These are phyloP conservation scores for Alliaria petiolata DNA, from an alignment of 345 rosid species.

Conservation along the genomic window DNA sequence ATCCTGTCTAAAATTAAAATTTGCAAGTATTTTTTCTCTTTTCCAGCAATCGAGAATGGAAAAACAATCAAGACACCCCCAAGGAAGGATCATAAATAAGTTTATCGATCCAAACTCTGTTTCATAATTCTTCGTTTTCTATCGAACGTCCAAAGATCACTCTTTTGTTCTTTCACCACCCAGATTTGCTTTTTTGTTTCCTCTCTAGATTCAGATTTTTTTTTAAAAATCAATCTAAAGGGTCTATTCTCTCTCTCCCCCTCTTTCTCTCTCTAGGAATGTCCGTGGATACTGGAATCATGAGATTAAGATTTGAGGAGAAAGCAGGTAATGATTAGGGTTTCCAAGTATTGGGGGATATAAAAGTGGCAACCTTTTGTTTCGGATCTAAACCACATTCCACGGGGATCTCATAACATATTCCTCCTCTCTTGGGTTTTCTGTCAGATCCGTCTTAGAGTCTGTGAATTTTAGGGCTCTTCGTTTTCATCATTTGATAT, in stretches of 20 bases:
- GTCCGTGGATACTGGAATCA: slow-evolving; percentile 32
- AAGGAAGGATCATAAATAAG: background rate
- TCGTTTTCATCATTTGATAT: slow-evolving; percentile 15
- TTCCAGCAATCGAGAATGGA: slow-evolving; percentile 31
- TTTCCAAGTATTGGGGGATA: slow-evolving; percentile 32
- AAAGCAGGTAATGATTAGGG: slow-evolving; percentile 38
- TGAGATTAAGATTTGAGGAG: slow-evolving; percentile 34
- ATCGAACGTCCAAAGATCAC: too few species aligned
- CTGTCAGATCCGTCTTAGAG: slow-evolving; percentile 34
- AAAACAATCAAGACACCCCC: background rate
- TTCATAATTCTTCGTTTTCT: background rate
- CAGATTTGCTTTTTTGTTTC: slow-evolving; percentile 9
- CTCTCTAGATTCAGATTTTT: slow-evolving; percentile 25
- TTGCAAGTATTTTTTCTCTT: background rate
- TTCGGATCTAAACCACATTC: slow-evolving; percentile 15
- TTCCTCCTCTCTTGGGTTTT: background rate
- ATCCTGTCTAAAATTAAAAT: background rate
- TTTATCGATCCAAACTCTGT: background rate
- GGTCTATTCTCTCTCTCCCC: background rate
- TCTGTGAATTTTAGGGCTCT: slow-evolving; percentile 16
- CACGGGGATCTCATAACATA: slow-evolving; percentile 19
- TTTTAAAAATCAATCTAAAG: background rate
- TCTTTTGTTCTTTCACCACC: background rate
- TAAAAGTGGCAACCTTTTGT: background rate
- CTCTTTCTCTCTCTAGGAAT: slow-evolving; percentile 11